Conservation (phyloP, 345 rosid species). For the Corchorus olitorius region DNA sequence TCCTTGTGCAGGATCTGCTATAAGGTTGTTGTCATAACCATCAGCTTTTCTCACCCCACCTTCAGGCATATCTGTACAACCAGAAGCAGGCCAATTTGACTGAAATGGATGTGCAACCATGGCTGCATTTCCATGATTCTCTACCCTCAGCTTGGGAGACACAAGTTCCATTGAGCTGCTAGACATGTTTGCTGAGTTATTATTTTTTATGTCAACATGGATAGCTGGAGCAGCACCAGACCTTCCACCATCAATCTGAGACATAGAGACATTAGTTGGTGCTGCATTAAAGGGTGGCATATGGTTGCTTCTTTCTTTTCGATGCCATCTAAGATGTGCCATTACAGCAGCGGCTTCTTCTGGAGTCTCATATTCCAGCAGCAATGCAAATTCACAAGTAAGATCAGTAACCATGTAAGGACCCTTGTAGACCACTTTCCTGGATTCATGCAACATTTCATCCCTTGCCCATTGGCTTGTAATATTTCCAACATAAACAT, state of each 20-base stretch:
- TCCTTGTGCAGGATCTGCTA: constrained; percentile 49
- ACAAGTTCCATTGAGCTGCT: constrained; percentile 67
- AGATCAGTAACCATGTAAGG: constrained; percentile 81
- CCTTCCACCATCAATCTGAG: constrained; percentile 64
- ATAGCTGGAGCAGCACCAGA: constrained; percentile 39
- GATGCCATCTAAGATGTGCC: constrained; percentile 78
- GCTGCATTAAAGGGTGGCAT: constrained; percentile 43
- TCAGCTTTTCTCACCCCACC: constrained; percentile 36
- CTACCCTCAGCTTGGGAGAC: constrained; percentile 64
- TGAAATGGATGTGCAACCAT: constrained; percentile 55
- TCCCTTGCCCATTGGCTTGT: constrained; percentile 88
- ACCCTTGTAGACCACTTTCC: constrained; percentile 76
- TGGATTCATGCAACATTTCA: constrained; percentile 80
- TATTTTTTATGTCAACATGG: constrained; percentile 43
- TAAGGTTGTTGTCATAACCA: constrained; percentile 24
- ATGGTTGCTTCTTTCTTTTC: constrained; percentile 58
- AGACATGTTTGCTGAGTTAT: constrained; percentile 42
- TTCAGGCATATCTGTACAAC: constrained; percentile 38
- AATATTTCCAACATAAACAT: constrained; percentile 80
- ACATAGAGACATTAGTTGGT: constrained; percentile 46
- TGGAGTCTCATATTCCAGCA: constrained; percentile 92
- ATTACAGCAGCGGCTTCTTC: constrained; percentile 87
- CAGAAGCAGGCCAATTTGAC: constrained; percentile 55
- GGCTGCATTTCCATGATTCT: constrained; percentile 42
- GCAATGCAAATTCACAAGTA: constrained; percentile 72